Evolutionary conservation across 345 rosid species (phyloP).

Genomic region (Eucalyptus regnans): DNA sequence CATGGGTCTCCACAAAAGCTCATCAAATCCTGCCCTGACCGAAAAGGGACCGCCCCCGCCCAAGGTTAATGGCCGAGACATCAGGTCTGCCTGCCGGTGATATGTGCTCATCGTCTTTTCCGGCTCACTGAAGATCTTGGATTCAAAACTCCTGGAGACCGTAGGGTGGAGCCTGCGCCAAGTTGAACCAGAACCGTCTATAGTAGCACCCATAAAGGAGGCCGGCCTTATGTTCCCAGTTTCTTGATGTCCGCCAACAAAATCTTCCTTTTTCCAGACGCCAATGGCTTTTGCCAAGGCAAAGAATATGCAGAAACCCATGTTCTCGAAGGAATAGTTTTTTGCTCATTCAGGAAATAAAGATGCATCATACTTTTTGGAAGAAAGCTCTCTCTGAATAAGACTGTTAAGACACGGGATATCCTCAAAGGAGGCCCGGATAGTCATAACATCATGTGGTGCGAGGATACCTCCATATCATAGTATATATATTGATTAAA

Average conservation of each 20-base stretch:
- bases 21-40: neutral
- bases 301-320: neutral
- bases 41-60: constrained; percentile 7
- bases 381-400: neutral
- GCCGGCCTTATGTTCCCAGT: neutral
- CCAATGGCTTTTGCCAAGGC: neutral
- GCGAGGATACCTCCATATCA: neutral
- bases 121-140: constrained; percentile 16
- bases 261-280: neutral
- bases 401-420: neutral
- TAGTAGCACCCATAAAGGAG: neutral
- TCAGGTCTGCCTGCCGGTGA: neutral
- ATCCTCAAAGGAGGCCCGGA: neutral
- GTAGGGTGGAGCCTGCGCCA: constrained; percentile 9
- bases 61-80: constrained; percentile 16
- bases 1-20: neutral
- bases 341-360: neutral
- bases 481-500: neutral
- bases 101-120: neutral
- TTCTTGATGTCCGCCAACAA: neutral
- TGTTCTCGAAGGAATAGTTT: neutral
- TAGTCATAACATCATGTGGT: neutral
- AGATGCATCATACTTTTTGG: neutral
- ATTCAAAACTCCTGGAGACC: constrained; percentile 12
- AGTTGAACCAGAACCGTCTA: constrained; percentile 9